Evolutionary conservation across 208 protist genomes (phyloP), one percentile per base, ranked within the genome.

Genomic region (Trypanosoma scelopori): DNA sequence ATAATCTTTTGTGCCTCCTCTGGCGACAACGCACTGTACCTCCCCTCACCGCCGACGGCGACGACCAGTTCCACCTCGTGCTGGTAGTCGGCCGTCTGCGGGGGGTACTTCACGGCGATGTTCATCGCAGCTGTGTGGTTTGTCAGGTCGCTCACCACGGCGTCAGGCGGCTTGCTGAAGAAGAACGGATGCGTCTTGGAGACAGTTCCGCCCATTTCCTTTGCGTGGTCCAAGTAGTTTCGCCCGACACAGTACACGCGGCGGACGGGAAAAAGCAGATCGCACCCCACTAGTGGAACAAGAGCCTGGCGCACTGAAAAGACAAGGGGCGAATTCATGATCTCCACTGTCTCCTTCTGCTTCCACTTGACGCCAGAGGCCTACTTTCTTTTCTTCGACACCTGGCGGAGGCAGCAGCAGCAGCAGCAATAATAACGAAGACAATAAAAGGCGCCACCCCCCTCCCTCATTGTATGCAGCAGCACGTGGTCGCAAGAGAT

Each of bases 21-120:
- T 13, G 74, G 49, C 0, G 74, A 46, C 4, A 95, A 56, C 47
- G 87, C 84, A 5, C 56, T 32, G 43, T 63, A 59, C 47, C 68
- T 78, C 20, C 41, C 63, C 42, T 27, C 35, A 11, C 66, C 43
- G 49, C 86, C 85, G 41, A 94, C 71, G 7, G 89, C 88, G 0
- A 92, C 79, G 3, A 92, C 88, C 13, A 96, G 62, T 70, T 96
- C 87, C 42, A 93, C 85, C 60, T 96, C 87, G 46, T 96, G 80
- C 39, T 96, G 87, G 58, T 87, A 88, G 53, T 80, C 82, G 56
- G 84, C 79, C 41, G 84, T 93, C 22, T 80, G 49, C 16, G 84
- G 62, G 3, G 88, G 78, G 60, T 88, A 89, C 28, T 71, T 74
- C 20, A 84, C 81, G 28, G n/a, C 58, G 15, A 82, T 28, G 0